These are phyloP conservation scores for Mycena rosella DNA, from an alignment of 768 basidiomycete genomes.

Conservation along the genomic window DNA sequence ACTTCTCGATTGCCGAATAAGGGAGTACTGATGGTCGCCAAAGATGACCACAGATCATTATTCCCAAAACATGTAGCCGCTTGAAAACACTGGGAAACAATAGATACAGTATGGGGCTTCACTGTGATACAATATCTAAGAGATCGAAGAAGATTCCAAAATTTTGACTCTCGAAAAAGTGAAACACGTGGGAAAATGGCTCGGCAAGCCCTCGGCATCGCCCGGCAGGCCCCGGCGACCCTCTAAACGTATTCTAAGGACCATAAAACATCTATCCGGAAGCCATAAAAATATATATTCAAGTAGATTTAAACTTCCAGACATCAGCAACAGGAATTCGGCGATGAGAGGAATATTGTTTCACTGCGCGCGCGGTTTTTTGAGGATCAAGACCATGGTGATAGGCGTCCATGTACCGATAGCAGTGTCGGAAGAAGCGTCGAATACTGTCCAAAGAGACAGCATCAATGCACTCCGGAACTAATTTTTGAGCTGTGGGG, in stretches of 20 bases:
- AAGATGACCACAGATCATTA: conserved; percentile 23
- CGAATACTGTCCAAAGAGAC: conserved; percentile 36
- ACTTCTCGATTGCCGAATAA: conserved; percentile 22
- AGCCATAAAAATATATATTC: not conserved
- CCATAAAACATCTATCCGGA: not conserved
- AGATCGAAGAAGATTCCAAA: conserved; percentile 15
- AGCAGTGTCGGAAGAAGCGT: conserved; percentile 38
- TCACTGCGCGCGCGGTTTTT: conserved; percentile 43
- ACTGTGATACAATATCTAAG: conserved; percentile 16
- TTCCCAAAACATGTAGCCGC: not conserved
- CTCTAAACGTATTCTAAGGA: not conserved
- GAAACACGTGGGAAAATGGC: conserved; percentile 24
- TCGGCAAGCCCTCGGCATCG: conserved; percentile 4
- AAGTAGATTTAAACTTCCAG: conserved; percentile 8
- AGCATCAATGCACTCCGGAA: conserved; percentile 40
- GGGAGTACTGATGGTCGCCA: not conserved
- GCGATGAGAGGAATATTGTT: conserved; percentile 44
- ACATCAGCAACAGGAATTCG: conserved; percentile 30
- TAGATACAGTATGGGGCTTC: conserved; percentile 10
- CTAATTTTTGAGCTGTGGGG: conserved; percentile 38
- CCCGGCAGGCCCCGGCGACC: not conserved
- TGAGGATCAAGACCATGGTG: conserved; percentile 34
- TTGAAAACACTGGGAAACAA: conserved; percentile 1
- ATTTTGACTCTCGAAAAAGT: conserved; percentile 10
- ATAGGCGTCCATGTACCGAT: conserved; percentile 42